These are phyloP conservation scores for Penicillium griseofulvum DNA, from an alignment of 2,329 filamentous ascomycete species.

Conservation along the genomic window DNA sequence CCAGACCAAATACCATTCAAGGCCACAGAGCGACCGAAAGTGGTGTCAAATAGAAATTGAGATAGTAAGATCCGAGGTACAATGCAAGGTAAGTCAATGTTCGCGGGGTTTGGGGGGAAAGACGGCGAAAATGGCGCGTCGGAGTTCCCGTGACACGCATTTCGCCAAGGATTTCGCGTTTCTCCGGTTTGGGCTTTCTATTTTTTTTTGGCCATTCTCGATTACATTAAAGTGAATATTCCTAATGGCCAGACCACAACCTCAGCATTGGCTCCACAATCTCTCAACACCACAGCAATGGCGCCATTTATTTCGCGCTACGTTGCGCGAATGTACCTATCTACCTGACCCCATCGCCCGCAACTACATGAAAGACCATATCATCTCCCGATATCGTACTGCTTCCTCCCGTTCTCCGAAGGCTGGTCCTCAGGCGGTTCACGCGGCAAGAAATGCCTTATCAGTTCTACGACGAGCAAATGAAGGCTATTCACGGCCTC, in stretches of 20 bases:
- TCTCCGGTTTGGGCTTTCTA: slow-evolving; percentile 15
- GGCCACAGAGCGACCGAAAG: slow-evolving; percentile 3
- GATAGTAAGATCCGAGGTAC: slow-evolving; percentile 12
- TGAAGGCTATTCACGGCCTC: slow-evolving; percentile 50
- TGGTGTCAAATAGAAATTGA: slow-evolving; percentile 2
- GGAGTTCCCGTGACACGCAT: slow-evolving; percentile 23
- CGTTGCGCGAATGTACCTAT: slow-evolving; percentile 60
- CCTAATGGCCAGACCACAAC: slow-evolving; percentile 3
- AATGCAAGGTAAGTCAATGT: slow-evolving; percentile 19
- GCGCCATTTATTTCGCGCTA: slow-evolving; percentile 53
- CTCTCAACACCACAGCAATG: slow-evolving; percentile 24
- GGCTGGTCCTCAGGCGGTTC: slow-evolving; percentile 21
- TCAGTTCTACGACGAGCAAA: slow-evolving; percentile 53
- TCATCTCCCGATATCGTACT: slow-evolving; percentile 27
- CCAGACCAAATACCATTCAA: slow-evolving; percentile 18
- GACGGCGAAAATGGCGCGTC: slow-evolving; percentile 23
- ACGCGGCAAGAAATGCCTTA: slow-evolving; percentile 37
- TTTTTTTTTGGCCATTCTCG: neutral
- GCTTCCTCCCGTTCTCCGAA: slow-evolving; percentile 19
- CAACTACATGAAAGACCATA: slow-evolving; percentile 49
- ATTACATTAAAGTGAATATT: neutral
- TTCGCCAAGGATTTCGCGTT: slow-evolving; percentile 27
- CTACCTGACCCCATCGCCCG: slow-evolving; percentile 58
- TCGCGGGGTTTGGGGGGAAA: slow-evolving; percentile 23
- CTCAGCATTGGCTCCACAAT: slow-evolving; percentile 23